Evolutionary conservation across 2,329 filamentous ascomycete genomes (phyloP), one percentile per base, ranked within the genome.

Genomic region (Fusarium multiceps): DNA sequence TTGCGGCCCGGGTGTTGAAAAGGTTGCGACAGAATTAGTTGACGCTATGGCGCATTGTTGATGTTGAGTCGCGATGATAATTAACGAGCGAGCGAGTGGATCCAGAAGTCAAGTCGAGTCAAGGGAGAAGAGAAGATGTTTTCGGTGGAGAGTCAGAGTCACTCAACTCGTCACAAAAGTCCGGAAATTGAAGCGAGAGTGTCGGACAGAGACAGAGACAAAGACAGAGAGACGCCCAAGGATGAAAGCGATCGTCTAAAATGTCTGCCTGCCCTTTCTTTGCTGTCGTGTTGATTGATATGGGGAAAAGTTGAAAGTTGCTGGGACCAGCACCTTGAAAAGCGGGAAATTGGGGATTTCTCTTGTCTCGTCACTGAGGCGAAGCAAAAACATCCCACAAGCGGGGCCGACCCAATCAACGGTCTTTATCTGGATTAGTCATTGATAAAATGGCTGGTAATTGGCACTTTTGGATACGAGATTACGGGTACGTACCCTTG

Each of bases 121-220:
- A 14, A 18, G 18, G 18, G 48, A 37, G 25, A 27, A n/a, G 25
- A 27, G 13, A 8, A 51, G 32, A 41, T 41, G 49, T 25, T 30
- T 63, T 55, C 59, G 61, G n/a, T 20, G 30, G 30, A 30, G 25
- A 50, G 3, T 20, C 7, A 30, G 25, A 50, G 1, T 20, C 7
- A 27, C 21, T 50, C 12, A 25, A 14, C 9, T 12, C n/a, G 4
- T 23, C 13, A 30, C 18, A 20, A 37, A 21, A 47, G 61, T 66
- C 55, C 47, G 25, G 42, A n/a, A 49, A 32, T 28, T 34, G 25
- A 54, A 65, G 47, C 47, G 60, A 65, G 54, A 40, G 60, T 32
- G 32, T 59, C 48, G 47, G 54, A 53, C 41, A 12, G 20, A 43
- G 21, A 16, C 14, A 43, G 42, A 43, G 21, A 16, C 14, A 43